Conservation (phyloP, 1,284 basidiomycete species). For the Sanghuangporus baumii region DNA sequence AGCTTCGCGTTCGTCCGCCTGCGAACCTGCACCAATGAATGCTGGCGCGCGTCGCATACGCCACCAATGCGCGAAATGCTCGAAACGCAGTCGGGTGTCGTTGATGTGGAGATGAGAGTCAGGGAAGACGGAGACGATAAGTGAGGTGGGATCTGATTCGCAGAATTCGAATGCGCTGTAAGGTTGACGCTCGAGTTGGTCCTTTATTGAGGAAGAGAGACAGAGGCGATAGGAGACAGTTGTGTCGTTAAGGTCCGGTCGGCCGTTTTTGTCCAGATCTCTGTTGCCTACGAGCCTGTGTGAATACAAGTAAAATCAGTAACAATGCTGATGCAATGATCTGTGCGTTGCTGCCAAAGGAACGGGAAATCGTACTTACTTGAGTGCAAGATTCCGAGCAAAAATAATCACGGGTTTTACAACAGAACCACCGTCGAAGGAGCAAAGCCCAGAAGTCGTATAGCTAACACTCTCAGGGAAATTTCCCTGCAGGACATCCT, state of each 20-base stretch:
- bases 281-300: slow-evolving; percentile 15
- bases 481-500: slow-evolving; percentile 18
- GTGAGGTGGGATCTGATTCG: slow-evolving; percentile 2
- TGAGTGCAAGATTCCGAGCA: slow-evolving; percentile 17
- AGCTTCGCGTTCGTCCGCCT: slow-evolving; percentile 10
- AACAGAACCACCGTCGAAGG: slow-evolving; percentile 11
- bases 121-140: slow-evolving; percentile 17
- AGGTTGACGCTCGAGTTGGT: slow-evolving; percentile 16
- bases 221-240: slow-evolving; percentile 13
- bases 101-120: slow-evolving; percentile 16
- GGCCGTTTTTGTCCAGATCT: slow-evolving; percentile 14
- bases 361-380: slow-evolving; percentile 1
- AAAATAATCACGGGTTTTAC: slow-evolving; percentile 19
- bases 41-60: slow-evolving; percentile 4
- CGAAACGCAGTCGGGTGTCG: slow-evolving; percentile 6
- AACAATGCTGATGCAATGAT: neutral
- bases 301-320: neutral
- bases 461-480: slow-evolving; percentile 18
- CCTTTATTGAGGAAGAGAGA: slow-evolving; percentile 4
- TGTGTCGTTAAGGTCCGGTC: slow-evolving; percentile 10
- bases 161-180: slow-evolving; percentile 18
- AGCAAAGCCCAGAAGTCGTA: slow-evolving; percentile 19
- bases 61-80: slow-evolving; percentile 18
- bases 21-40: neutral
- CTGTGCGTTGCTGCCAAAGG: neutral